Base-by-base conservation (phyloP, 345 rosid genomes). In the Moricandia moricandioides region DNA sequence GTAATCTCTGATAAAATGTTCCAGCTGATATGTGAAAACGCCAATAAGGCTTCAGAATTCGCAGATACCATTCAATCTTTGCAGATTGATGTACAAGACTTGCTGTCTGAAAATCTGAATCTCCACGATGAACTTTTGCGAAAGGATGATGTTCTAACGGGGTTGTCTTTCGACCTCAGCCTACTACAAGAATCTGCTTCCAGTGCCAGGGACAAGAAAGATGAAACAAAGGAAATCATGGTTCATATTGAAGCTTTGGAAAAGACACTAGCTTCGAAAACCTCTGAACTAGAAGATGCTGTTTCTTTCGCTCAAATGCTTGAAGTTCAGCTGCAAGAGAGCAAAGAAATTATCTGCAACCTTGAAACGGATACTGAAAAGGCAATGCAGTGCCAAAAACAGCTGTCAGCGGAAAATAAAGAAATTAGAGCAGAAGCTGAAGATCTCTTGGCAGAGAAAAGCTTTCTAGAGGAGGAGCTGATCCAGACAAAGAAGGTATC, bases 141-240 rank as follows among this genome's bases (percentile, higher is more conserved):
- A 85, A 95, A 91, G 74, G 93, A 95, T 73, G 93, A 89, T 40
- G 83, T 95, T 80, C 68, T 91, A 21, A 84, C 86, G 60, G 99
- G 97, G 65, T 74, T 95, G 72, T 83, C 79, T 75, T 95, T 95
- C 85, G 97, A 95, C 81, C 82, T 91, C 62, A 88, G 96, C 81
- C 80, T 90, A 71, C 75, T 94, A 77, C 99, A 94, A 76, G 99
- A 91, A 72, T 90, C 99, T 74, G 92, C 96, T 65, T 91, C 97
- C 60, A 87, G 74, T 69, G 80, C 84, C 13, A 88, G 79, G 70
- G 99, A 95, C 77, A 87, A 85, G 77, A 89, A 89, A 78, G 97
- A 91, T 82, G 88, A 88, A 81, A 81, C 91, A 59, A 86, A 85
- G 72, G 92, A 87, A 78, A 79, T 91, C 81, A 77, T 78, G 77